These are phyloP conservation scores for Penicillium diatomitis DNA, from an alignment of 495 filamentous ascomycete species.

Conservation along the genomic window DNA sequence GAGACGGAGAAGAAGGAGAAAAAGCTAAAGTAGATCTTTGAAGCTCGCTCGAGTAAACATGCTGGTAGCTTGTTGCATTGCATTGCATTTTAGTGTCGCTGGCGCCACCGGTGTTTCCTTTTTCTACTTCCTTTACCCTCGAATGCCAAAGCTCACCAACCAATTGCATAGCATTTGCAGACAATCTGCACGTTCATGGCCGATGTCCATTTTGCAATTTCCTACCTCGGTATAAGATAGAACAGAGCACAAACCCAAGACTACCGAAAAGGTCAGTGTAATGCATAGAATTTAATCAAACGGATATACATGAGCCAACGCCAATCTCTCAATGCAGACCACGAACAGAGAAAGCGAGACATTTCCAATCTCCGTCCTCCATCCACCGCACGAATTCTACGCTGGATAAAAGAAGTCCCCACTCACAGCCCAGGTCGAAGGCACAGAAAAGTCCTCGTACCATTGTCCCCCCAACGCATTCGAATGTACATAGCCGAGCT, in stretches of 20 bases:
- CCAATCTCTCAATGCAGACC: neutral
- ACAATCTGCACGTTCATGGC: no score
- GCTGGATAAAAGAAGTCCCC: conserved; percentile 36
- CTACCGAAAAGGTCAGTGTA: no score
- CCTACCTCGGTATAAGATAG: no score
- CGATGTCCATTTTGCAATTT: no score
- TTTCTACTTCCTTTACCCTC: no score
- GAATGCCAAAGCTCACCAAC: no score
- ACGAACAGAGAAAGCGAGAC: neutral
- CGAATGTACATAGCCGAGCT: conserved; percentile 62
- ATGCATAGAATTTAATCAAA: no score
- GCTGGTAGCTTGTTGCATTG: neutral
- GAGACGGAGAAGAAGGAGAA: neutral
- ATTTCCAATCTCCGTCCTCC: neutral
- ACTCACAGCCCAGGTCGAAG: conserved; percentile 56
- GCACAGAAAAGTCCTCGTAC: conserved; percentile 68
- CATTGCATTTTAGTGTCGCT: neutral
- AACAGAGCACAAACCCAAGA: no score
- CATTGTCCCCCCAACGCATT: conserved; percentile 43
- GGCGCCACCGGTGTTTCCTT: neutral
- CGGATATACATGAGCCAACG: no score
- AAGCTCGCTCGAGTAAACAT: neutral
- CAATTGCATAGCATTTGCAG: no score
- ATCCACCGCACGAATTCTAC: neutral
- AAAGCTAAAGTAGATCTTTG: neutral